These are phyloP conservation scores for Penicillium canariense DNA, from an alignment of 495 filamentous ascomycete genomes.

Conservation along the genomic window DNA sequence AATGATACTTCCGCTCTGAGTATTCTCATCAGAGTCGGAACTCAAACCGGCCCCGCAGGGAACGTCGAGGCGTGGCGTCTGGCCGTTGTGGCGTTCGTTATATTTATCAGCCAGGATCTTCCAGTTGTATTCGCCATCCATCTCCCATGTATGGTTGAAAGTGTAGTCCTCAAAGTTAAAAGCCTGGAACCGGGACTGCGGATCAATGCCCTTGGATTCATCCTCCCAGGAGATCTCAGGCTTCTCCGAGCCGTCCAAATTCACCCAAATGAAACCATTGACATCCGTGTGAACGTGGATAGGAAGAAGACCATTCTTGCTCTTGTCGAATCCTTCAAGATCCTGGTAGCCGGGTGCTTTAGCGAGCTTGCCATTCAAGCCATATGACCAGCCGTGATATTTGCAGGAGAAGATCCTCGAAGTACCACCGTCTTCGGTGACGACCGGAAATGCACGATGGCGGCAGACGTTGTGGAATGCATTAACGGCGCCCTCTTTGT, in stretches of 20 bases:
- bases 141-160: conserved; percentile 49
- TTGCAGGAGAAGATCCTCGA: conserved; percentile 53
- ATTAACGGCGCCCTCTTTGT: conserved; percentile 49
- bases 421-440: conserved; percentile 47
- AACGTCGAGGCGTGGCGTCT: conserved; percentile 41
- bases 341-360: conserved; percentile 57
- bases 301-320: conserved; percentile 44
- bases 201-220: conserved; percentile 39
- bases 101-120: conserved; percentile 51
- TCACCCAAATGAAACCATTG: conserved; percentile 52
- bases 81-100: conserved; percentile 49
- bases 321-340: conserved; percentile 55
- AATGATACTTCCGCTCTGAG: conserved; percentile 31
- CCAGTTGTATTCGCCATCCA: conserved; percentile 50
- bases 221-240: conserved; percentile 44
- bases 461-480: conserved; percentile 61
- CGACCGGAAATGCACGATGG: conserved; percentile 56
- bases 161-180: conserved; percentile 46
- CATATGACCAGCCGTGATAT: conserved; percentile 63
- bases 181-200: conserved; percentile 32
- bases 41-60: conserved; percentile 34
- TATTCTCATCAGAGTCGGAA: conserved; percentile 35
- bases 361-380: conserved; percentile 55
- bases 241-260: conserved; percentile 41
- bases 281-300: conserved; percentile 47